Base-by-base conservation (phyloP, 202 grass and related monocot genomes). In the Hordeum pubiflorum region DNA sequence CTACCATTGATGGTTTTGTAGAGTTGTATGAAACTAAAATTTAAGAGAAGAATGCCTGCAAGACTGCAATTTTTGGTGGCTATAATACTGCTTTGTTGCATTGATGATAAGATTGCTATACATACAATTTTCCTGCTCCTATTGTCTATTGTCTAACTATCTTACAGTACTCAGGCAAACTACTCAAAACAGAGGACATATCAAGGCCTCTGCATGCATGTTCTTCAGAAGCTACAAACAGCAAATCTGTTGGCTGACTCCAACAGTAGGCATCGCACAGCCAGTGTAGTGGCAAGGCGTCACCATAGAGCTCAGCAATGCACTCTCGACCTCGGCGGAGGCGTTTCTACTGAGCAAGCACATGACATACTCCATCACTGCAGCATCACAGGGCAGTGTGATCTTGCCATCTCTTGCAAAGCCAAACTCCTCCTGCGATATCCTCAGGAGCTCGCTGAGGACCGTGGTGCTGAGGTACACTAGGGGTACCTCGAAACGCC, bases 341-440 rank as follows among this genome's bases (percentile, higher is more conserved):
- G 82, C 79, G 29, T 79, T 70, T 31, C 24, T 72, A 7, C 6
- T 72, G 14, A 72, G 69, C 43, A 72, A 72, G 70, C 72, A 70
- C 83, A 89, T 72, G 32, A 31, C 83, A 44, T 88, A 84, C 82
- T 59, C 91, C 86, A 87, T 76, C 4, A 71, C 58, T 9, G n/a
- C n/a, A 0, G 82, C 82, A 67, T 91, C 89, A 37, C 81, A 87
- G 5, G 89, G 81, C 12, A 89, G 34, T n/a, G 32, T 85, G 60
- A 89, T 91, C 7, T 59, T 60, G 1, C 82, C 75, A 23, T 87
- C 52, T 14, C 29, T 75, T 2, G 58, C 36, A 44, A 87, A 87
- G 31, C 87, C 87, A 65, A 94, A 94, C 71, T 86, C 84, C 26
- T 93, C 91, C 26, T 70, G 41, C 1, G 72, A 87, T 63, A 82